Conservation (phyloP, 2,329 filamentous ascomycete genomes). For the Colletotrichum chlorophyti region DNA sequence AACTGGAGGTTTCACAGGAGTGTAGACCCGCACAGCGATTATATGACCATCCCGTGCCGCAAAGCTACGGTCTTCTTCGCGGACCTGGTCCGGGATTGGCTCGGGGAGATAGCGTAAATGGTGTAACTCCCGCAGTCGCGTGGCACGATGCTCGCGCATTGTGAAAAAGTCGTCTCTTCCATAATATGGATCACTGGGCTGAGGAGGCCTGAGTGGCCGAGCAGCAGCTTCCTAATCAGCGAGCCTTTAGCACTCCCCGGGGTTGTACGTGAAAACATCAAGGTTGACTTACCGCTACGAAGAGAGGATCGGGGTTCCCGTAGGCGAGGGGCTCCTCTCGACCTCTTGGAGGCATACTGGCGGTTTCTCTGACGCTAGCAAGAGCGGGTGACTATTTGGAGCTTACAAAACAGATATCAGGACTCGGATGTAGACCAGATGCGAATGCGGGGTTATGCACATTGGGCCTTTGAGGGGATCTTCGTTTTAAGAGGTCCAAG, state of each 20-base stretch:
- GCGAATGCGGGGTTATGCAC: no score
- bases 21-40: constrained; percentile 2
- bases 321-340: constrained; percentile 13
- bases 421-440: no score
- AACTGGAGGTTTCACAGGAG: background rate
- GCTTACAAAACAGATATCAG: no score
- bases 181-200: constrained; percentile 6
- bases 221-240: constrained; percentile 4
- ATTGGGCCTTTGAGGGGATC: no score
- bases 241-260: background rate
- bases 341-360: background rate
- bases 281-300: background rate
- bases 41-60: constrained; percentile 5
- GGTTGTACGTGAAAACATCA: background rate
- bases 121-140: constrained; percentile 12
- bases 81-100: constrained; percentile 8
- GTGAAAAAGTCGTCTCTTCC: constrained; percentile 7
- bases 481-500: no score
- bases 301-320: constrained; percentile 3
- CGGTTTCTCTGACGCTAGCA: no score
- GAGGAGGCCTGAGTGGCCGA: background rate
- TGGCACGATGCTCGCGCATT: constrained; percentile 10
- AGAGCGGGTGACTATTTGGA: no score
- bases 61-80: constrained; percentile 18
- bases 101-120: constrained; percentile 18